phyloP scores from a whole-genome alignment of 1,284 basidiomycete species.

The Malassezia japonica region DNA sequence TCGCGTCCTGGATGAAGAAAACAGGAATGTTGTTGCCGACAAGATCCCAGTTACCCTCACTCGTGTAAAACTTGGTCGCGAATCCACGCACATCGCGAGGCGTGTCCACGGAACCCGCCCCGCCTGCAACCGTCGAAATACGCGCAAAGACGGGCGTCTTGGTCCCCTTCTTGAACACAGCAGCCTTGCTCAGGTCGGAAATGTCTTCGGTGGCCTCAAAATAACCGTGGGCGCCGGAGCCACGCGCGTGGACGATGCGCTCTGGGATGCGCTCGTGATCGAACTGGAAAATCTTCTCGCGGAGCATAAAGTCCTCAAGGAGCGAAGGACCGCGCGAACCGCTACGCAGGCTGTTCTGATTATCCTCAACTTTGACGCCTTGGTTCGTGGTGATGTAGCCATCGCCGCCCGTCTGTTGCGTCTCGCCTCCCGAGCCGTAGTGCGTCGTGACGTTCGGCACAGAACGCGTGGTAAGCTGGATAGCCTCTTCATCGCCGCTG shows the following conservation, averaged over 20 bases:
- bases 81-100: constrained; percentile 88
- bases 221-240: constrained; percentile 72
- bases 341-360: constrained; percentile 7
- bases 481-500: too few relatives aligned
- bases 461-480: too few relatives aligned
- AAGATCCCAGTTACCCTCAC: constrained; percentile 56
- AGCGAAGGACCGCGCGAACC: constrained; percentile 13
- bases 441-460: background rate
- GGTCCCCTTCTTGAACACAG: constrained; percentile 32
- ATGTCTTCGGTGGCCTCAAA: constrained; percentile 69
- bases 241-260: constrained; percentile 60
- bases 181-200: constrained; percentile 66
- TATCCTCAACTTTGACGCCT: background rate
- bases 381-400: constrained; percentile 6
- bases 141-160: constrained; percentile 47
- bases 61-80: constrained; percentile 77
- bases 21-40: constrained; percentile 36
- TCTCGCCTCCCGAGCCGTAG: background rate
- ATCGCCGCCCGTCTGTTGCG: constrained; percentile 1
- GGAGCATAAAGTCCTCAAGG: constrained; percentile 30
- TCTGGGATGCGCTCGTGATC: constrained; percentile 90
- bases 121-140: constrained; percentile 57
- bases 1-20: constrained; percentile 47
- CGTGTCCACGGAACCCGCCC: constrained; percentile 61
- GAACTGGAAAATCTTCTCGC: constrained; percentile 72